Percentiles rank a stretch among this genome's conserved stretches.
Conservation (phyloP, 2,329 filamentous ascomycete species). For the Colletotrichum sp. region DNA sequence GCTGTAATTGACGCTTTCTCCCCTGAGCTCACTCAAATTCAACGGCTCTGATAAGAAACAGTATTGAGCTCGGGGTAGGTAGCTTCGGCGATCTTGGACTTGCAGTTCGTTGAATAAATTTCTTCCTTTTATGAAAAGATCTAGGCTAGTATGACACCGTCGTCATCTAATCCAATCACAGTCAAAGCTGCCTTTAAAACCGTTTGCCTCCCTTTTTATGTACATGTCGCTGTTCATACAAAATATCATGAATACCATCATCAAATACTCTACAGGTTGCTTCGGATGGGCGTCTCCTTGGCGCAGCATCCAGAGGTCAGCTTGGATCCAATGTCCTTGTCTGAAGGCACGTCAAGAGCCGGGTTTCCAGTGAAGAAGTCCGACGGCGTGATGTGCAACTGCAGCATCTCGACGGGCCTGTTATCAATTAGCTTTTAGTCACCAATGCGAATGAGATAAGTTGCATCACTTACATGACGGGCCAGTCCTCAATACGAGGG, state of each 20-base stretch:
- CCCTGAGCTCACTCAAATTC: accelerated
- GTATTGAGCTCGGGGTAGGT: accelerated
- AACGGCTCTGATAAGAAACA: background rate
- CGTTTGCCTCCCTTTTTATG: background rate
- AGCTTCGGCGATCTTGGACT: background rate
- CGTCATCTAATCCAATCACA: background rate
- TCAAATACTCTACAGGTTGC: background rate
- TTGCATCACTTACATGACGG: slow-evolving; percentile 56
- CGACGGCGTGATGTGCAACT: slow-evolving; percentile 48
- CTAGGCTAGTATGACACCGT: background rate
- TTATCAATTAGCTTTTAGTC: accelerated
- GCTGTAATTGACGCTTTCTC: background rate
- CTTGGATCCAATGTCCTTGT: slow-evolving; percentile 28
- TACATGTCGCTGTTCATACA: background rate
- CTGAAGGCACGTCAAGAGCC: slow-evolving; percentile 49
- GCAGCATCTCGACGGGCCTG: slow-evolving; percentile 60
- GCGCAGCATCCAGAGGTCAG: slow-evolving; percentile 9
- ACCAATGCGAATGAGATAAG: accelerated
- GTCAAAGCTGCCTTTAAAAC: background rate
- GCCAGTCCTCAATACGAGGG: slow-evolving; percentile 62
- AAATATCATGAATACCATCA: background rate
- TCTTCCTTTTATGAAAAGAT: background rate
- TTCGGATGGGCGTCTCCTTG: background rate
- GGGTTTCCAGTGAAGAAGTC: slow-evolving; percentile 56
- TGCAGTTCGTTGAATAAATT: background rate